Percentiles rank a stretch among this genome's conserved stretches.
Evolutionary conservation across 139 green algal species (phyloP).

Genomic region (Chlamydomonas eustigma): DNA sequence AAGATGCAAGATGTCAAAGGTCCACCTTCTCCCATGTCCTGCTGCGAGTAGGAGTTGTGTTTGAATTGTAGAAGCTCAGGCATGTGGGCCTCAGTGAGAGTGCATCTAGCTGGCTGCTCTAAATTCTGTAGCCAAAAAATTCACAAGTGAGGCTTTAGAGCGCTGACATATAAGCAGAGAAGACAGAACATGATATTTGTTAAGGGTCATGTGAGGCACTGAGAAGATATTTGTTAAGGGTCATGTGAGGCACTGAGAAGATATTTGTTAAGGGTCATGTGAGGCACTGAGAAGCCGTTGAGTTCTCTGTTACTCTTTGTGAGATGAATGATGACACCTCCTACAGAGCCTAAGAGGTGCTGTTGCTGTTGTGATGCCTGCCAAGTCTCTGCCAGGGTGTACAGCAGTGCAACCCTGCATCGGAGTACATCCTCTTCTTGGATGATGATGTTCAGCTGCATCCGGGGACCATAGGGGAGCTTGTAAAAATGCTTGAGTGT

Average conservation of each 20-base stretch:
- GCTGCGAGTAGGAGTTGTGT: no score
- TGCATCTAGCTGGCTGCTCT: slow-evolving; percentile 46
- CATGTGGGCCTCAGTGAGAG: no score
- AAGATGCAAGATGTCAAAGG: no score
- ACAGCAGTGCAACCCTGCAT: neutral
- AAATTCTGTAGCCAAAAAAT: slow-evolving; percentile 72
- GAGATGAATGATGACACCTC: neutral
- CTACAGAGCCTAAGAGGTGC: no score
- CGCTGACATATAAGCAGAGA: neutral
- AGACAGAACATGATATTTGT: neutral
- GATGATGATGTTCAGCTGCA: slow-evolving; percentile 91
- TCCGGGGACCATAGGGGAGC: slow-evolving; percentile 43
- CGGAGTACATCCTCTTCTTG: slow-evolving; percentile 77
- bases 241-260: no score
- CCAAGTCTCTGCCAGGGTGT: neutral
- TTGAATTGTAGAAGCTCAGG: no score
- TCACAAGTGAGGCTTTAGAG: slow-evolving; percentile 54
- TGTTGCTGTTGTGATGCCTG: no score
- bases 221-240: no score
- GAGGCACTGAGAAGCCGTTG: neutral
- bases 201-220: neutral
- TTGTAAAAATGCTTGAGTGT: slow-evolving; percentile 65
- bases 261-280: no score
- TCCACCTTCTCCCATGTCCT: no score
- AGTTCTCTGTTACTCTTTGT: neutral